Evolutionary conservation across 345 rosid genomes (phyloP), one percentile per base, ranked within the genome.

Genomic region (Toxicodendron radicans): DNA sequence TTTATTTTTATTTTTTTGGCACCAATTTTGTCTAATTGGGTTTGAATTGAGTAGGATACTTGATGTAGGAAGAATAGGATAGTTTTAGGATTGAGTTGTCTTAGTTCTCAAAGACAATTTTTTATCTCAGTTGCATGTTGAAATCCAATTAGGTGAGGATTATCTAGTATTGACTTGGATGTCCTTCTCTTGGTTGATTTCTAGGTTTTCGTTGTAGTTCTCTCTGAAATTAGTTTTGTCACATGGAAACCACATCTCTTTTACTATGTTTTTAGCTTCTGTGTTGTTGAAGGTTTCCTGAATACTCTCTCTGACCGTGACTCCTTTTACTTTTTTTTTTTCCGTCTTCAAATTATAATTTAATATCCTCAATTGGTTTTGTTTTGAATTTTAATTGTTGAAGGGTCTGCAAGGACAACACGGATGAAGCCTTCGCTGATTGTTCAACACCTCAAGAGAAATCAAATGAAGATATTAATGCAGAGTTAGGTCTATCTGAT

Each of bases 361-460:
- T 23, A 33, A 43, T 33, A 49, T 53, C 24, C 69, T 66, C 4
- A 27, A 17, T 57, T 62, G 5, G 41, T 20, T 23, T 21, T 56
- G 23, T 14, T 68, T 9, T 48, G 12, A 4, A 20, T 35, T 23
- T 27, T 43, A 27, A 14, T 46, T 76, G 74, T 51, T 74, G 71
- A 84, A 95, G 99, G 99, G 77, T 82, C 68, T 95, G 99, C 79
- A 81, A 75, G 87, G 95, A 93, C 86, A 95, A 90, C 84, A 35
- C 52, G 67, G 93, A 95, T 72, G 80, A 79, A 83, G 65, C 75
- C 17, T 95, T 86, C 49, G 89, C 98, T 73, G 91, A 86, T 83
- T 95, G 99, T 84, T 86, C 95, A 76, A 81, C 77, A 65, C 70
- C 87, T 60, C 99, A 95, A 88, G 99, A 95, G 88, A 95, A 87